Evolutionary conservation across 768 basidiomycete genomes (phyloP), one percentile per base, ranked within the genome.

Genomic region (Leccinum broughii): DNA sequence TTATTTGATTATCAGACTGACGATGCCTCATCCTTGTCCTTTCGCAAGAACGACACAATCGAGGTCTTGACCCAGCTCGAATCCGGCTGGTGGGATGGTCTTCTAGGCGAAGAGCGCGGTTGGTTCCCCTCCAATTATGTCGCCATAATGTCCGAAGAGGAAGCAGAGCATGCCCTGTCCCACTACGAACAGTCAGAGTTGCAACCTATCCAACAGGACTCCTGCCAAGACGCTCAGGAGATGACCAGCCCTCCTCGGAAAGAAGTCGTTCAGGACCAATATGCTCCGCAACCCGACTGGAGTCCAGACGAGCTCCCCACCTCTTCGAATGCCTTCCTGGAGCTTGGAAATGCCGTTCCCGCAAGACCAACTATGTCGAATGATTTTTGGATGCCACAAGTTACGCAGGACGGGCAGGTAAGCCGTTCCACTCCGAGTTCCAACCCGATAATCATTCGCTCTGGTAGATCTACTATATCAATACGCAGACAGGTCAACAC

Each of bases 61-160:
- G 93, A 98, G 74, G 93, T 98, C 61, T 81, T 96, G 56, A 92
- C 90, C 11, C 89, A 88, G 67, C 86, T 98, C 57, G 90, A 92
- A 39, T 92, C 92, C 5, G 96, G 96, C 15, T 99, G 96, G 96
- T 98, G 95, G 97, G 96, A 99, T 73, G 96, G 96, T 5, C 78
- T 97, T 60, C 81, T 97, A 22, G 85, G 87, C 52, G 90, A 92
- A 57, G 89, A 91, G 72, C 86, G 96, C 54, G 96, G 96, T 59
- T 96, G 93, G 93, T 96, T 99, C 75, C 96, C 96, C 22, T 93
- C 91, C 65, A 99, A 98, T 77, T 98, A 97, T 78, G 95, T 97
- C 50, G 77, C 80, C 51, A 71, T 84, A 50, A 86, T 98, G 58
- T 82, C 85, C 26, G 90, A 92, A 62, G 88, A 91, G 68, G 92